Base-by-base conservation (phyloP, 2,329 filamentous ascomycete genomes). In the Hortaea werneckii region DNA sequence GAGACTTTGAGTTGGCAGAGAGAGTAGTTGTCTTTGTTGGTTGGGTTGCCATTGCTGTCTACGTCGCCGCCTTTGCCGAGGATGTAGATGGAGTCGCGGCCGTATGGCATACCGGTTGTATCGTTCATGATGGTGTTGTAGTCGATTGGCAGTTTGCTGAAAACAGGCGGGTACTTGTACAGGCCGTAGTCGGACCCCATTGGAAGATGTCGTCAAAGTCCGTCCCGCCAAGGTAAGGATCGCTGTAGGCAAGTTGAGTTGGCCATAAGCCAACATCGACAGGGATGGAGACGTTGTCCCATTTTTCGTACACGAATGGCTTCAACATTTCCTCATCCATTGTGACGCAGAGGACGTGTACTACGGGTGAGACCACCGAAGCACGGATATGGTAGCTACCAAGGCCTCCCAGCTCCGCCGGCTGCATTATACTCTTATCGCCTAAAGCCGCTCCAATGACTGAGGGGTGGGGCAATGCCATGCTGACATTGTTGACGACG, bases 301-400 rank as follows among this genome's bases (percentile, higher is more conserved):
- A 20, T 20, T 20, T 20, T 0, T 71, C 71, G 49, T 82, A 87
- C 0, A 89, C 68, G 1, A 89, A 64, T 0, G 84, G 84, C 0
- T 58, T 62, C 1, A 90, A 63, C 44, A 87, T 82, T 0, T 69
- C 55, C 13, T 61, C 47, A 0, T 72, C 71, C 69, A 88, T 9
- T 71, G 84, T 83, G 1, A 76, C 81, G 54, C 86, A 92, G 29
- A 88, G 63, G 0, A 86, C 82, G 51, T 89, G 87, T 39, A 89
- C 65, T 0, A 76, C 72, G 0, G 85, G 85, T 0, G 80, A 83
- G 0, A 83, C 77, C 0, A 87, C 81, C 0, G 82, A 80, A 0
- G 85, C 86, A 10, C 70, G 67, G 3, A 90, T 68, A 3, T 69
- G 70, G 61, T 87, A 89, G 41, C 82, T 76, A 8, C 84, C 85